Base-by-base conservation (phyloP, 176 grass and related monocot genomes). In the Saccharum spontaneum region DNA sequence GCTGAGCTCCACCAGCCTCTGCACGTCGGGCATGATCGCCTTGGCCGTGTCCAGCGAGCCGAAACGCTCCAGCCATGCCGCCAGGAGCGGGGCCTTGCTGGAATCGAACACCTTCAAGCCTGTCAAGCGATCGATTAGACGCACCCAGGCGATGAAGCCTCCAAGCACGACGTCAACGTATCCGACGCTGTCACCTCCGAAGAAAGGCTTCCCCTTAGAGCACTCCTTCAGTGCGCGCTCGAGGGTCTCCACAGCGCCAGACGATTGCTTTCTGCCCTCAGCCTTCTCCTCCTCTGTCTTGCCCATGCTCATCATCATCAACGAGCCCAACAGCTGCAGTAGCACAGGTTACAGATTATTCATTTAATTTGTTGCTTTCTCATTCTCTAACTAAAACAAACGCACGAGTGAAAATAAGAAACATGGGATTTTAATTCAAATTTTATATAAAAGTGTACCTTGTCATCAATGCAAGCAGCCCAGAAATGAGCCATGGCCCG, bases 381-480 rank as follows among this genome's bases (percentile, higher is more conserved):
- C 6, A 33, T 12, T 3, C 5, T 71, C 68, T 71, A 14, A 71
- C 38, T 71, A 14, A 71, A 24, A 41, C 59, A 12, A 60, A 60
- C 6, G 52, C 54, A 59, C 54, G 20, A 12, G 1, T 41, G 17
- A 10, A 30, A 24, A 54, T 55, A 44, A 12, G 57, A 34, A 76
- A 30, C 20, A 39, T 5, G 9, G 40, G 41, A 79, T 34, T 14
- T 55, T 7, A 54, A 22, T 22, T 55, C 22, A 3, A 3, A 8
- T 3, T 8, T 55, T 20, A 55, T 22, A 55, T 8, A 55, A 8
- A 55, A 55, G 7, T 37, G 10, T 64, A 92, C 91, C 91, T 92
- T 92, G 44, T 89, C 84, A 18, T 92, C 87, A 2, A 86, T 84
- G 78, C 77, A 92, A 67, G 79, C 71, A 3, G 87, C 71, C 91